Percentiles rank a stretch among this genome's conserved stretches.
phyloP scores from a whole-genome alignment of 441 rosid species.

The Populus hybrid region DNA sequence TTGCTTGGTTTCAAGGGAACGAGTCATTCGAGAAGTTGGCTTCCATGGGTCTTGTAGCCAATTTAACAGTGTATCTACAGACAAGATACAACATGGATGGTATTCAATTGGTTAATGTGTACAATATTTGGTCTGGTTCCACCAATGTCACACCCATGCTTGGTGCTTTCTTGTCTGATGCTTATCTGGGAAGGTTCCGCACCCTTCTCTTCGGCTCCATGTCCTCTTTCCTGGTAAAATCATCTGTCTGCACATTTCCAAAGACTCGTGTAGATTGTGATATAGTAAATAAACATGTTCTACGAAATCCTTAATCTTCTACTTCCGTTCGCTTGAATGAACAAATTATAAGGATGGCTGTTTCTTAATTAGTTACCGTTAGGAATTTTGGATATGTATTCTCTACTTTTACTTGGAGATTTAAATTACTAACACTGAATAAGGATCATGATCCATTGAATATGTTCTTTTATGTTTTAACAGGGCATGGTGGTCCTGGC shows the following conservation, averaged over 20 bases:
- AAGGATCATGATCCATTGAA: not conserved
- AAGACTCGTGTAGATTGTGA: not conserved
- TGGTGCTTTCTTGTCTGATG: conserved; percentile 54
- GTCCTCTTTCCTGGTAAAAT: conserved; percentile 43
- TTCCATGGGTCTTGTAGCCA: conserved; percentile 48
- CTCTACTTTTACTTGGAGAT: not conserved
- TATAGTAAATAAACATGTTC: not conserved
- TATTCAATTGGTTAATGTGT: conserved; percentile 39
- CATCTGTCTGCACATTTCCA: not conserved
- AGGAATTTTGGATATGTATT: not conserved
- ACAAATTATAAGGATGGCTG: not conserved
- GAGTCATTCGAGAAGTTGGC: conserved; percentile 66
- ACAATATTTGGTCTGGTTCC: conserved; percentile 46
- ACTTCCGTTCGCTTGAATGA: not conserved
- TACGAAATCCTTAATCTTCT: not conserved
- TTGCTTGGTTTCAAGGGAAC: conserved; percentile 28
- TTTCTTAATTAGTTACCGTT: not conserved
- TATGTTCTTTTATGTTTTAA: not conserved
- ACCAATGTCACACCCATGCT: conserved; percentile 41
- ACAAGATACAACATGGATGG: conserved; percentile 53
- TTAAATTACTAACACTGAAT: not conserved
- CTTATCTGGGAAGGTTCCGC: conserved; percentile 42
- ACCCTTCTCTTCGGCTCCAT: conserved; percentile 48
- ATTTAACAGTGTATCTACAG: conserved; percentile 43
- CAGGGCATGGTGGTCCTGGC: conserved; percentile 56